A percentile compares a stretch with the other conserved stretches of the same genome.
Conservation (phyloP, 768 basidiomycete species). For the Russula sp. region DNA sequence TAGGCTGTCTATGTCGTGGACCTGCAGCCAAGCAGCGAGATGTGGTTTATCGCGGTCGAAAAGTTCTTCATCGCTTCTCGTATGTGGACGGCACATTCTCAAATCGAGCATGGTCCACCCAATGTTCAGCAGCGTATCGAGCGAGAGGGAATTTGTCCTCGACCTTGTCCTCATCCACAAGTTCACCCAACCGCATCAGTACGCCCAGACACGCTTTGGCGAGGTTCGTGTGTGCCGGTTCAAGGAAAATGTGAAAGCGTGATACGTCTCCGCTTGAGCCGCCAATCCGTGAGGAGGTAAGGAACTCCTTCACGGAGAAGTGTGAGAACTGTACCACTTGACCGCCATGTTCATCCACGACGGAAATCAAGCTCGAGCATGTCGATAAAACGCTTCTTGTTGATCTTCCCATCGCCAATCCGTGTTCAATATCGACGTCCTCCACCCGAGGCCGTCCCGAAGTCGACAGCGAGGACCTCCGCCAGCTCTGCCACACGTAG, state of each 20-base stretch:
- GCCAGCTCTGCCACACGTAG: slow-evolving; percentile 1
- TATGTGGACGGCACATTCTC: background rate
- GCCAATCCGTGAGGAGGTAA: background rate
- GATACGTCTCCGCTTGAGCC: background rate
- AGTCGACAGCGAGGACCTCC: slow-evolving; percentile 2
- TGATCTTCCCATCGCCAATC: slow-evolving; percentile 11
- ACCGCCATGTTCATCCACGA: background rate
- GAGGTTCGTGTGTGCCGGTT: background rate
- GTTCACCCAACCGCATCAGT: background rate
- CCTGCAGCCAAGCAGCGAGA: background rate
- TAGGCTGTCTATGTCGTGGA: background rate
- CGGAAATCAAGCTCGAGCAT: background rate
- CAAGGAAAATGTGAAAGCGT: background rate
- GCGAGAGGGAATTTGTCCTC: background rate
- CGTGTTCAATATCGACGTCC: background rate
- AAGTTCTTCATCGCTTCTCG: background rate
- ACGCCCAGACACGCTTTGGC: background rate
- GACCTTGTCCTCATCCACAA: background rate
- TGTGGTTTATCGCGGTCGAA: background rate
- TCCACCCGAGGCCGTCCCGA: background rate
- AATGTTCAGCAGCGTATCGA: background rate
- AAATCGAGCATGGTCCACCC: background rate
- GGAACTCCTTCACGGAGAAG: slow-evolving; percentile 12
- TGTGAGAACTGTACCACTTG: slow-evolving; percentile 1
- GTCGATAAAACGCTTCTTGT: background rate